Base-by-base conservation (phyloP, 768 basidiomycete species). In the Leucocoprinus sp. region DNA sequence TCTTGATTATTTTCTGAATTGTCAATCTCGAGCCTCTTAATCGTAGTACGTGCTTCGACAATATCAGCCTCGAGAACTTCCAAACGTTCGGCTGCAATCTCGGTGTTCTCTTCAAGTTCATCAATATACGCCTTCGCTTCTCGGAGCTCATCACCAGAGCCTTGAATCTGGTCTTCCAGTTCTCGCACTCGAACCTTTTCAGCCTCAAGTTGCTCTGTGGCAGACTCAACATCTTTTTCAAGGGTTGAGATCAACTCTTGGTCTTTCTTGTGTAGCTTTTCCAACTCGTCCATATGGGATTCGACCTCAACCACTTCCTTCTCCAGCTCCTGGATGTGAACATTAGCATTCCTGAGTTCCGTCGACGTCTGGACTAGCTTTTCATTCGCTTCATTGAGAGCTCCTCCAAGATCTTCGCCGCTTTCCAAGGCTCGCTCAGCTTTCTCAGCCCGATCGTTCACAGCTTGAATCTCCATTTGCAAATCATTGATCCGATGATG, bases 371-470 rank as follows among this genome's bases (percentile, higher is more conserved):
- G 64, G 23, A 64, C 72, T 28, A 83, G 64, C 15, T 74, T 72
- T 45, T 79, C 71, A 49, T 86, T 83, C 15, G 82, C 82, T 31
- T 79, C 76, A 48, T 70, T 73, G 45, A 87, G 56, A 42, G 81
- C 82, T 0, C 75, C 74, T 1, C 84, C 86, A 1, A 87, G 68
- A 37, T 87, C 87, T 50, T 74, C 72, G 28, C 74, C 81, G 43
- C 66, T 74, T 57, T 78, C 81, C 41, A 88, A 63, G 9, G 75
- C 72, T 21, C 60, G 65, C 53, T 88, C 84, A 0, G 81, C 82
- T 54, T 82, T 81, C 50, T 69, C 68, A 0, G 77, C 78, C 26
- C 83, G 72, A 42, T 80, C 78, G 7, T 69, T 60, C 0, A 80
- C 77, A 11, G 69, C 63, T 49, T 82, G 71, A 39, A 73, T 65